Conservation (phyloP, 2,329 filamentous ascomycete species). For the Trichoderma lentiforme region DNA sequence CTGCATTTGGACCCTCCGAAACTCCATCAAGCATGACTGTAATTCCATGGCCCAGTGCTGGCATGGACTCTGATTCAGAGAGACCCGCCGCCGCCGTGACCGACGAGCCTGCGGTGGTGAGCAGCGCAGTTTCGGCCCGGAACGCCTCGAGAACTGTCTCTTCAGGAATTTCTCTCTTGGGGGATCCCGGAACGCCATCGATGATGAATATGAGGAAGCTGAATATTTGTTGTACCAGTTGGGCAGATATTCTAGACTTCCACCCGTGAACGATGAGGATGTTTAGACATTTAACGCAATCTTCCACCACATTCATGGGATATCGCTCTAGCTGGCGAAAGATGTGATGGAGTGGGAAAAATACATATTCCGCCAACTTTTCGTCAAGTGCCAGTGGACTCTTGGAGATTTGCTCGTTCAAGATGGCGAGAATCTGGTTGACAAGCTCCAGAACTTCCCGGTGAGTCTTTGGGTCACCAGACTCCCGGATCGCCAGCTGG, state of each 20-base stretch:
- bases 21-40: conserved; percentile 75
- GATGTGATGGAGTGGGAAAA: conserved; percentile 87
- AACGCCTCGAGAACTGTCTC: conserved; percentile 74
- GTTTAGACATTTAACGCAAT: conserved; percentile 70
- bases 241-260: conserved; percentile 65
- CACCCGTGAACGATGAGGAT: conserved; percentile 76
- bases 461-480: conserved; percentile 39
- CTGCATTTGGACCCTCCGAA: conserved; percentile 58
- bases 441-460: conserved; percentile 46
- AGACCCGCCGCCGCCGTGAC: conserved; percentile 48
- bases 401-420: conserved; percentile 42
- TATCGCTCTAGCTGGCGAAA: conserved; percentile 72
- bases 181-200: conserved; percentile 62
- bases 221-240: conserved; percentile 78
- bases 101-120: conserved; percentile 55
- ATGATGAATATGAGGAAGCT: conserved; percentile 80
- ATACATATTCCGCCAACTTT: conserved; percentile 88
- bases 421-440: conserved; percentile 43
- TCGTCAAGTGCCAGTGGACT: conserved; percentile 61
- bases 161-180: conserved; percentile 54
- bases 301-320: conserved; percentile 69
- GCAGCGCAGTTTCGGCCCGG: conserved; percentile 63
- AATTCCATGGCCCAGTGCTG: conserved; percentile 76
- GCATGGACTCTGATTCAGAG: conserved; percentile 60
- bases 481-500: conserved; percentile 51